A percentile compares a stretch with the other conserved stretches of the same genome.
Evolutionary conservation across 1,139 yeast species (phyloP).

Genomic region (Yamadazyma spencermartinsiae): DNA sequence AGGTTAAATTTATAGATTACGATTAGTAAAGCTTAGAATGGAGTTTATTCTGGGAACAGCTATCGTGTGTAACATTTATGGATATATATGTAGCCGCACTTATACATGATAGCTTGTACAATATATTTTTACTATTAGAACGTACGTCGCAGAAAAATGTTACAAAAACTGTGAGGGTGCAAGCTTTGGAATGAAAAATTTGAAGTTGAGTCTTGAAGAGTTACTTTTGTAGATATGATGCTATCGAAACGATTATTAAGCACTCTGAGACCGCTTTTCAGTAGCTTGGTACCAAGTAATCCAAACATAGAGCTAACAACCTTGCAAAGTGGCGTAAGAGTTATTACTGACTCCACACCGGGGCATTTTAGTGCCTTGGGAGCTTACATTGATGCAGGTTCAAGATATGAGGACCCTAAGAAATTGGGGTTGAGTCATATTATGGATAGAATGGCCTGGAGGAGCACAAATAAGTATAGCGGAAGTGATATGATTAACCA

Average conservation of each 20-base stretch:
- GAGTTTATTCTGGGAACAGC: too few species aligned
- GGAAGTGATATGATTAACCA: slow-evolving; percentile 75
- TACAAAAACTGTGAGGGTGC: not conserved
- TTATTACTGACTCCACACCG: slow-evolving; percentile 84
- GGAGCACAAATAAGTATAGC: slow-evolving; percentile 62
- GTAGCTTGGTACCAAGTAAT: slow-evolving; percentile 7
- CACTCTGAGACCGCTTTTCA: slow-evolving; percentile 11
- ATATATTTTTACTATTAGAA: not conserved
- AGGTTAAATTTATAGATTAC: slow-evolving; percentile 45
- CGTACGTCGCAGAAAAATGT: not conserved
- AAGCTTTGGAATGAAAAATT: slow-evolving; percentile 1
- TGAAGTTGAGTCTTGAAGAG: not conserved
- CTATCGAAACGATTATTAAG: slow-evolving; percentile 14
- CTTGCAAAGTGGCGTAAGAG: slow-evolving; percentile 73
- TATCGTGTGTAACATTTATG: too few species aligned
- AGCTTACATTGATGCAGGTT: slow-evolving; percentile 86
- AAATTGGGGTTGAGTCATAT: slow-evolving; percentile 78
- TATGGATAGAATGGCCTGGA: slow-evolving; percentile 84
- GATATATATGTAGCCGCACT: not conserved
- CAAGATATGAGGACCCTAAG: slow-evolving; percentile 66
- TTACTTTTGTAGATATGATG: not conserved
- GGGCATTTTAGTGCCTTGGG: slow-evolving; percentile 94
- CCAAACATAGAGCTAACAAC: slow-evolving; percentile 49
- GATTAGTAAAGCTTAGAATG: too few species aligned
- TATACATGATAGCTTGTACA: not conserved